Evolutionary conservation across 2,329 filamentous ascomycete genomes (phyloP), one percentile per base, ranked within the genome.

Genomic region (Fusarium sp.): DNA sequence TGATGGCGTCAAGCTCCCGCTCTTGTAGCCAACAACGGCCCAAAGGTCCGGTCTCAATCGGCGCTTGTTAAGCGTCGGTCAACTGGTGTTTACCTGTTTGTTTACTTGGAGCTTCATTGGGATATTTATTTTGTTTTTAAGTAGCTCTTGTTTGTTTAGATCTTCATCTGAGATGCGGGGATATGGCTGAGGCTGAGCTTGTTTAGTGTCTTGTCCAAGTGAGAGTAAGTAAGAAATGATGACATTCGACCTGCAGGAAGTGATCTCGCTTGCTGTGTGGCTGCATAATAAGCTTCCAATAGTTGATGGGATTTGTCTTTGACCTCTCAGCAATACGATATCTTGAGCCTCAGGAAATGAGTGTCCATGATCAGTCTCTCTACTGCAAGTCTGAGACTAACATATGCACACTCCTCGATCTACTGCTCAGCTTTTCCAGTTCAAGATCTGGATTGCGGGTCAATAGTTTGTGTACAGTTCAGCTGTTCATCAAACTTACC

Each of bases 211-310:
- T 23, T 43, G 41, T 43, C 41, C 16, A 23, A 23, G 21, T 43
- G 28, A 16, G 4, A n/a, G 12, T 51, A 41, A 55, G 21, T 28
- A 47, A 21, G 27, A 20, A 64, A 58, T 40, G 42, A 58, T 59
- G 48, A 46, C 45, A 50, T 50, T 53, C 37, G 27, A 34, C 48
- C 32, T 61, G 59, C 56, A 68, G 63, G 28, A 63, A 18, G 40
- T 62, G 59, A 72, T 71, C 50, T 71, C 66, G 71, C 66, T 69
- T 73, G 49, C 10, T 62, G 59, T 37, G 60, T 61, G 63, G 56
- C 55, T 58, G 55, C 43, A 65, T 68, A 28, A 25, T 50, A 32
- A 37, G 34, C 54, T 25, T 13, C 58, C 67, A 59, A 64, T 69
- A 59, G 72, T 69, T 62, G 50, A 60, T 63, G 59, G 40, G 49